Evolutionary conservation across 495 filamentous ascomycete genomes (phyloP).

Genomic region (Amphirosellinia nigrospora): DNA sequence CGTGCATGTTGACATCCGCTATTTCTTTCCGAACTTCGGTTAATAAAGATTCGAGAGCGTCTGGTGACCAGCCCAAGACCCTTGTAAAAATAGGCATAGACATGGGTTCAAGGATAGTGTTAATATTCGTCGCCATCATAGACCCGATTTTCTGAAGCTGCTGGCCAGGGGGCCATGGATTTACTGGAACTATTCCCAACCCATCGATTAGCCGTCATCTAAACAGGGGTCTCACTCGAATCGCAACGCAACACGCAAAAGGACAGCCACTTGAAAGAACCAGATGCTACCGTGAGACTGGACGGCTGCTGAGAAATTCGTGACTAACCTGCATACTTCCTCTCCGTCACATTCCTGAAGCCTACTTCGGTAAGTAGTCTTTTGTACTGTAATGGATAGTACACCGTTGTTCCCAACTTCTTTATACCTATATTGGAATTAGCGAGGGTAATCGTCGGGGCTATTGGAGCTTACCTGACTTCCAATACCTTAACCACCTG

Average conservation of each 20-base stretch:
- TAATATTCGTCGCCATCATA: constrained; percentile 20
- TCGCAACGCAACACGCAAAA: background rate
- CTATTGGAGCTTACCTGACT: constrained; percentile 4
- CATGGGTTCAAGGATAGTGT: constrained; percentile 21
- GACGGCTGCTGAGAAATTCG: background rate
- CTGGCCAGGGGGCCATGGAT: constrained; percentile 23
- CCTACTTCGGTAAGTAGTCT: constrained; percentile 10
- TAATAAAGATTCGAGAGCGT: constrained; percentile 10
- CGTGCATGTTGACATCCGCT: constrained; percentile 15
- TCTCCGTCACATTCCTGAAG: constrained; percentile 25
- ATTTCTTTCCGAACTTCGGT: constrained; percentile 23
- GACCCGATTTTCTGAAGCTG: constrained; percentile 19
- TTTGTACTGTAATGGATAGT: constrained; percentile 21
- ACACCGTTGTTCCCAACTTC: constrained; percentile 6
- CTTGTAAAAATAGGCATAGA: constrained; percentile 21
- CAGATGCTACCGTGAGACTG: background rate
- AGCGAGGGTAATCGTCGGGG: background rate
- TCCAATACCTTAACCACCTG: constrained; percentile 20
- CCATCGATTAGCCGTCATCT: background rate
- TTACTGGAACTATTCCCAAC: constrained; percentile 15
- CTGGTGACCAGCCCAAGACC: constrained; percentile 23
- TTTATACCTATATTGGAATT: constrained; percentile 5
- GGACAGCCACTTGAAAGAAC: background rate
- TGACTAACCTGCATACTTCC: constrained; percentile 23
- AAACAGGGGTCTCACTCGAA: background rate